Evolutionary conservation across 768 basidiomycete genomes (phyloP).

Genomic region (Saitozyma sp.): DNA sequence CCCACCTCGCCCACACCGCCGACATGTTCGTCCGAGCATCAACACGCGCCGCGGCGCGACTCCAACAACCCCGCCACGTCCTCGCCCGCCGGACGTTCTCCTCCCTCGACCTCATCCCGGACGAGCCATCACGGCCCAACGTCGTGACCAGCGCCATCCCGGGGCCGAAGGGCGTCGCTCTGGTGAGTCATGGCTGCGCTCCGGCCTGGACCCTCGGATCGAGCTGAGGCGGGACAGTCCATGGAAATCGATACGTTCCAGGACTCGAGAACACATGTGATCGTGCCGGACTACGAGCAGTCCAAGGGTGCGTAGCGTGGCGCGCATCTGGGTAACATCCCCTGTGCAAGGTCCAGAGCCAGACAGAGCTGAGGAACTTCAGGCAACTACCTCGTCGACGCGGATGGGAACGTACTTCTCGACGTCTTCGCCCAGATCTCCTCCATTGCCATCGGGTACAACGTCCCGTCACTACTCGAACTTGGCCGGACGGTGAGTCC

Average conservation of each 20-base stretch:
- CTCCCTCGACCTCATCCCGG: conserved; percentile 16
- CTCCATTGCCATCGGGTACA: conserved; percentile 53
- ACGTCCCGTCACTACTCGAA: conserved; percentile 27
- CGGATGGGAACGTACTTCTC: conserved; percentile 54
- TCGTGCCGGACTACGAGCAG: conserved; percentile 42
- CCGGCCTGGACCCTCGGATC: too few relatives aligned
- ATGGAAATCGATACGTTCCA: conserved; percentile 34
- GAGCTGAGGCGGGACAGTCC: background rate
- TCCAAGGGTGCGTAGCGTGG: conserved; percentile 16
- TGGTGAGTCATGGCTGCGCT: conserved; percentile 8
- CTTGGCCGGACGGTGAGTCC: conserved; percentile 11
- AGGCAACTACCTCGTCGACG: conserved; percentile 56
- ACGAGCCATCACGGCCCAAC: conserved; percentile 17
- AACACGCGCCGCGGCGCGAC: too few relatives aligned
- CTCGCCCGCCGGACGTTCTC: conserved; percentile 8
- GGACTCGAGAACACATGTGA: conserved; percentile 38
- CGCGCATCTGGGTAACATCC: background rate
- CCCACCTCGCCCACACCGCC: too few relatives aligned
- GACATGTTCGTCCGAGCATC: too few relatives aligned
- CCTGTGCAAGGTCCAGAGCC: background rate
- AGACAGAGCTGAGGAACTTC: background rate
- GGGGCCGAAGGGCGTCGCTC: conserved; percentile 15
- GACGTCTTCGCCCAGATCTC: conserved; percentile 55
- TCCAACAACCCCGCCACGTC: too few relatives aligned
- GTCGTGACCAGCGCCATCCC: conserved; percentile 22